Conservation (phyloP, 1,284 basidiomycete genomes). For the Puccinia coronata region DNA sequence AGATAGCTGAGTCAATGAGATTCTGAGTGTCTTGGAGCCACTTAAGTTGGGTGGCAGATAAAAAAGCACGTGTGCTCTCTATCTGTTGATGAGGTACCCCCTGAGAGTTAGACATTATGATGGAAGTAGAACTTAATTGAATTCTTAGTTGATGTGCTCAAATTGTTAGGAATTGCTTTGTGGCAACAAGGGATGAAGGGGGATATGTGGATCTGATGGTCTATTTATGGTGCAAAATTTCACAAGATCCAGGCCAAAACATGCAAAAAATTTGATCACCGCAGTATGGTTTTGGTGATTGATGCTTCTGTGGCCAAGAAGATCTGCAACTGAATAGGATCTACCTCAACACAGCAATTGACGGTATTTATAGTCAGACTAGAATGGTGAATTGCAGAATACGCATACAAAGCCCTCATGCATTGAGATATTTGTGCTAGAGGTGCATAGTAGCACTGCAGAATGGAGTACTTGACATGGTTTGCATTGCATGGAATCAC, state of each 20-base stretch:
- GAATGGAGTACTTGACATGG: not conserved
- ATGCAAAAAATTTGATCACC: not conserved
- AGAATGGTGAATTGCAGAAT: not conserved
- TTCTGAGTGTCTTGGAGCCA: slow-evolving; percentile 7
- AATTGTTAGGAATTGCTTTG: not conserved
- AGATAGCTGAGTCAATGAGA: not conserved
- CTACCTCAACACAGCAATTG: not conserved
- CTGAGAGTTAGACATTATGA: not conserved
- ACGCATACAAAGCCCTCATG: not conserved
- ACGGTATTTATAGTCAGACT: not conserved
- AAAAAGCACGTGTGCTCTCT: not conserved
- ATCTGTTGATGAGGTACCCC: not conserved
- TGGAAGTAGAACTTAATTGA: not conserved
- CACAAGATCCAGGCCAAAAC: not conserved
- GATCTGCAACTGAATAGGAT: too few relatives aligned
- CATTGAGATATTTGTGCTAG: not conserved
- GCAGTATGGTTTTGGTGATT: not conserved
- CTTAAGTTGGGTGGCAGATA: too few relatives aligned
- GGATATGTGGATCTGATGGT: not conserved
- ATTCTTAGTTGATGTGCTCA: not conserved
- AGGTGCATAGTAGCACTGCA: not conserved
- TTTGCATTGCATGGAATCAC: not conserved
- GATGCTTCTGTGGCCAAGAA: not conserved
- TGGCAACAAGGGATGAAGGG: not conserved
- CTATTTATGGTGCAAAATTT: slow-evolving; percentile 3